Percentiles rank a stretch among this genome's conserved stretches.
Conservation (phyloP, 163 green algal species). For the Chlorella variabilis region DNA sequence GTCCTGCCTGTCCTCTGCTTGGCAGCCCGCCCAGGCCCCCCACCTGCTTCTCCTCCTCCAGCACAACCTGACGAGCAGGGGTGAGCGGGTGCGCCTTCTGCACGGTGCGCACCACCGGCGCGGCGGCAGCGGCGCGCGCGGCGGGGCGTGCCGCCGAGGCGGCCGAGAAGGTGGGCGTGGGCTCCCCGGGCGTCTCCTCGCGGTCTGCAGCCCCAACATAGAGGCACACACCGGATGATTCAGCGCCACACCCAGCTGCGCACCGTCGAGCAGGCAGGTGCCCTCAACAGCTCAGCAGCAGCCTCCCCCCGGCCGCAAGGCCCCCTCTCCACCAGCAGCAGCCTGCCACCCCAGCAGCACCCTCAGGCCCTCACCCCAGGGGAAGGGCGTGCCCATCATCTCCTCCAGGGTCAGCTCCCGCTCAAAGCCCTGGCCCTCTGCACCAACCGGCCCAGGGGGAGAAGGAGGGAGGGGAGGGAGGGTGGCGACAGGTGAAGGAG, state of each 20-base stretch:
- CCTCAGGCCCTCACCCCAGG: background rate
- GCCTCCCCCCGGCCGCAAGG: no score
- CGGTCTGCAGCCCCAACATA: background rate
- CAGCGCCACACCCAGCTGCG: no score
- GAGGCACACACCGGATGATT: no score
- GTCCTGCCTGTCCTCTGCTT: no score
- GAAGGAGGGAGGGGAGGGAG: background rate
- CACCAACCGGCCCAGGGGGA: no score
- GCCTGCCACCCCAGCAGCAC: background rate
- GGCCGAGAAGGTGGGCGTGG: background rate
- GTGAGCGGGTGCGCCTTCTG: conserved; percentile 18
- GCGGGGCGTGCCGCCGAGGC: background rate
- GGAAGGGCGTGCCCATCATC: conserved; percentile 14
- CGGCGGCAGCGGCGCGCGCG: background rate
- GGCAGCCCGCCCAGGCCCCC: background rate
- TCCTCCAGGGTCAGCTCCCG: conserved; percentile 24
- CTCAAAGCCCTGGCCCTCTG: background rate
- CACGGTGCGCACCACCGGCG: conserved; percentile 10
- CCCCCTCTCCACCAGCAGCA: no score
- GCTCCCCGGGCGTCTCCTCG: background rate
- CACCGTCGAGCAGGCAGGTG: no score
- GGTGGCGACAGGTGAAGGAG: background rate
- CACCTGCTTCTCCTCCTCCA: conserved; percentile 35
- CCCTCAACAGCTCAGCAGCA: no score
- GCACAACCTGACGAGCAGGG: conserved; percentile 27